Conservation (phyloP, 495 filamentous ascomycete species). For the Aspergillus indologenus region DNA sequence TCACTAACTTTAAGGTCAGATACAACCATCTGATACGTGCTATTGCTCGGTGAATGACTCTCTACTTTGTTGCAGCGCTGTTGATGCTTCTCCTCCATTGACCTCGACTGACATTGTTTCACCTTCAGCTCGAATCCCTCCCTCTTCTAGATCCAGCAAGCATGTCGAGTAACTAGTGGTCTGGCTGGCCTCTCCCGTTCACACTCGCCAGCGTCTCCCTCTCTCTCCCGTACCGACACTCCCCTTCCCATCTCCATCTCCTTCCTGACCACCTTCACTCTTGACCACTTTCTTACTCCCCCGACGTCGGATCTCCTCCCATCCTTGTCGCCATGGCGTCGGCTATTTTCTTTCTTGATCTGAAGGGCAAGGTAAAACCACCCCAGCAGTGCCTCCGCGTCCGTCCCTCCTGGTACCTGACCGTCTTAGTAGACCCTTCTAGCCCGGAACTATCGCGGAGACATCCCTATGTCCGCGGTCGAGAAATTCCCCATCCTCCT, state of each 20-base stretch:
- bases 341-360: constrained; percentile 96
- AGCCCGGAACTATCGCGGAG: constrained; percentile 96
- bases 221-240: constrained; percentile 13
- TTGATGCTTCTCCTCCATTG: not conserved
- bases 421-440: constrained; percentile 73
- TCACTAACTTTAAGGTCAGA: too few species aligned
- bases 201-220: constrained; percentile 15
- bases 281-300: constrained; percentile 10
- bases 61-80: not conserved
- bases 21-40: too few species aligned
- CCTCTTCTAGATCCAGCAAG: constrained; percentile 11
- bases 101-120: not conserved
- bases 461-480: constrained; percentile 99
- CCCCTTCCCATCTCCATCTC: constrained; percentile 3
- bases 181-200: constrained; percentile 20
- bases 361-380: constrained; percentile 92
- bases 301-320: constrained; percentile 21
- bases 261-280: constrained; percentile 19
- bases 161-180: constrained; percentile 19
- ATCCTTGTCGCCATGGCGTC: constrained; percentile 73
- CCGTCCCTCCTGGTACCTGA: constrained; percentile 27
- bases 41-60: not conserved
- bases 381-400: not conserved
- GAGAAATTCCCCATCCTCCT: constrained; percentile 97
- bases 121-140: not conserved